phyloP scores from a whole-genome alignment of 768 basidiomycete species.

The Pulveroboletus sp. region DNA sequence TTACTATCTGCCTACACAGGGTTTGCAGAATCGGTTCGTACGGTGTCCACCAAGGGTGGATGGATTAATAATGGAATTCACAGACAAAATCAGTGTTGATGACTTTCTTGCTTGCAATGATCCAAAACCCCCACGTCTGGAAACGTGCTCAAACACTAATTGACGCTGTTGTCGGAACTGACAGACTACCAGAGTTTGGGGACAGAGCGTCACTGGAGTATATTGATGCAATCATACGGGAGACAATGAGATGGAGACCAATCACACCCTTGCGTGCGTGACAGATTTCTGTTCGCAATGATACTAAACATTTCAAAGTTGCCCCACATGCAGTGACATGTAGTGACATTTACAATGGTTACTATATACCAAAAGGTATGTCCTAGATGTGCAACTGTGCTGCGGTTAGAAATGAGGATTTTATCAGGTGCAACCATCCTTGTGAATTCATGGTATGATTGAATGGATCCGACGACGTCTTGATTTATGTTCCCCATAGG shows the following conservation, averaged over 20 bases:
- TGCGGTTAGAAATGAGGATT: not conserved
- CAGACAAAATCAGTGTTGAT: not conserved
- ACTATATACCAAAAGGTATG: conserved; percentile 49
- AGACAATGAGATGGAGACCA: not conserved
- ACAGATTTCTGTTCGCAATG: not conserved
- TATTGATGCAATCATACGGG: conserved; percentile 3
- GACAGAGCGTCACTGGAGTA: conserved; percentile 5
- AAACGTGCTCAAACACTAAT: conserved; percentile 9
- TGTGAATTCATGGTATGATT: conserved; percentile 7
- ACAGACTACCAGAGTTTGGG: conserved; percentile 1
- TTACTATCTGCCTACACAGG: not conserved
- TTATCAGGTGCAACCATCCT: conserved; percentile 3
- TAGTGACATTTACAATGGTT: conserved; percentile 41
- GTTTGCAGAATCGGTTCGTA: conserved; percentile 1
- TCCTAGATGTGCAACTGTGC: not conserved
- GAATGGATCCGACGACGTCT: too few species aligned
- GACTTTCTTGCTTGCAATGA: conserved; percentile 9
- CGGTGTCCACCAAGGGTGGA: not conserved
- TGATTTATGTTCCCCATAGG: not conserved
- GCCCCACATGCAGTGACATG: conserved; percentile 22
- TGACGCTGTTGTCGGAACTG: not conserved
- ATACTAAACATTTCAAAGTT: not conserved
- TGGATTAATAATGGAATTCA: not conserved
- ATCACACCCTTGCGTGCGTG: not conserved
- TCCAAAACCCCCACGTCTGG: conserved; percentile 8